Evolutionary conservation across 257 asterid genomes (phyloP), one percentile per base, ranked within the genome.

Genomic region (Forsythia viridissima): DNA sequence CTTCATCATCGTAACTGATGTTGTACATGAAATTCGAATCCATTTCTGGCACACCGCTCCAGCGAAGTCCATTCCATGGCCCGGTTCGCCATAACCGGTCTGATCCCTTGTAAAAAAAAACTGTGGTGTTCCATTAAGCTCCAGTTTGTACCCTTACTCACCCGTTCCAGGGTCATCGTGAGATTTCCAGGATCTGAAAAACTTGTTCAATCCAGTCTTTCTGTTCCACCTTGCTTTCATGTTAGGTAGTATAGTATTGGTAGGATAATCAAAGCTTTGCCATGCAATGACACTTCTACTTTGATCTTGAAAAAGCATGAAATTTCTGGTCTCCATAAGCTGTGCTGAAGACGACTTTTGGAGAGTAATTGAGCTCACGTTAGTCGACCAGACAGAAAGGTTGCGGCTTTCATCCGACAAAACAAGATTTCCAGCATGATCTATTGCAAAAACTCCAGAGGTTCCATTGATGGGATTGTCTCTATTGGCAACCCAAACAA

Each of bases 251-350:
- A 84, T 21, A 39, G 91, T 85, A 59, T 88, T 82, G 0, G 90
- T 77, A 4, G 94, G 94, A 81, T 84, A 40, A 73, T 85, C 88
- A 38, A 87, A 90, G 80, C 94, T 87, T 79, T 85, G 88, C 92
- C 94, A 90, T 1, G 82, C 30, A 44, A 76, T 6, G 67, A 59
- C 76, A 11, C 67, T 82, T 41, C 59, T 76, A 1, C 20, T 74
- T 20, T 78, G 71, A 46, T 78, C 83, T 20, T 67, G 73, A 70
- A 69, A 80, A 86, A 89, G 52, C 11, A 82, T 79, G 34, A 87
- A 74, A 65, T 91, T 87, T 6, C 91, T 93, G 0, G 89, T 76
- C 65, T 89, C 96, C 77, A 55, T 8, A 4, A 87, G 85, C 78
- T 69, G 80, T 63, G 80, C 90, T 0, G 36, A 38, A 36, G 70